Conservation (phyloP, 352 stramenopile species). For the Phytophthora pistaciae region DNA sequence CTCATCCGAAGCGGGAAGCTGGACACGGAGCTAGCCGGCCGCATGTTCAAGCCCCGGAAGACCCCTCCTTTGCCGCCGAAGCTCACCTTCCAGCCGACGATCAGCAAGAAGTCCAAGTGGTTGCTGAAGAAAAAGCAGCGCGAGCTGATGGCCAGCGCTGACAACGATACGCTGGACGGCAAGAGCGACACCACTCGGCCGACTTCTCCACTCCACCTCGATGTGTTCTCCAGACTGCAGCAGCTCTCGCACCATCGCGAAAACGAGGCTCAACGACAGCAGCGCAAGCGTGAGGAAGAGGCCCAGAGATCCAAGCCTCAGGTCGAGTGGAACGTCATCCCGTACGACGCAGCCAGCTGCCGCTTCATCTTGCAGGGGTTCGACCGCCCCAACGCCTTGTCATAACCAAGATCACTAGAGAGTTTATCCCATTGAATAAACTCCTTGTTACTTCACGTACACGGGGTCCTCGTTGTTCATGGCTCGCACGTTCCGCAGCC, state of each 20-base stretch:
- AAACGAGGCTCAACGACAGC: slow-evolving; percentile 13
- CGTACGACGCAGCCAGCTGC: slow-evolving; percentile 36
- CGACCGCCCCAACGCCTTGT: slow-evolving; percentile 33
- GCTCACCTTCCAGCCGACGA: slow-evolving; percentile 49
- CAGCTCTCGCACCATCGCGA: slow-evolving; percentile 31
- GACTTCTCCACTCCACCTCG: slow-evolving; percentile 13
- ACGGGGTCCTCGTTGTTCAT: slow-evolving; percentile 50
- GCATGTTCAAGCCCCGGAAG: slow-evolving; percentile 36
- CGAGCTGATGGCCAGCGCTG: slow-evolving; percentile 1
- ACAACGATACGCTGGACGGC: not conserved
- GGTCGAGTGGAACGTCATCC: slow-evolving; percentile 50
- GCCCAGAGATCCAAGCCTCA: not conserved
- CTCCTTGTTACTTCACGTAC: slow-evolving; percentile 34
- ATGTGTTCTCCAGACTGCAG: slow-evolving; percentile 48
- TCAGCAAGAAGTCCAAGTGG: slow-evolving; percentile 53
- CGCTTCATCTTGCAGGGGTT: slow-evolving; percentile 65
- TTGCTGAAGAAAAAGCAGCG: slow-evolving; percentile 43
- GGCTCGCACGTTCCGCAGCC: slow-evolving; percentile 55
- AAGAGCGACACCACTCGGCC: slow-evolving; percentile 1
- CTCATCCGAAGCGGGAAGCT: slow-evolving; percentile 52
- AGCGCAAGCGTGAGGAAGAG: slow-evolving; percentile 17
- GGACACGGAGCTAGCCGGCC: slow-evolving; percentile 29
- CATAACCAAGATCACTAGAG: not conserved
- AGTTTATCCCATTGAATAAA: not conserved
- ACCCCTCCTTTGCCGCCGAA: slow-evolving; percentile 26